Evolutionary conservation across 169 alveolate species (phyloP).

Genomic region (Cryptosporidium ryanae): DNA sequence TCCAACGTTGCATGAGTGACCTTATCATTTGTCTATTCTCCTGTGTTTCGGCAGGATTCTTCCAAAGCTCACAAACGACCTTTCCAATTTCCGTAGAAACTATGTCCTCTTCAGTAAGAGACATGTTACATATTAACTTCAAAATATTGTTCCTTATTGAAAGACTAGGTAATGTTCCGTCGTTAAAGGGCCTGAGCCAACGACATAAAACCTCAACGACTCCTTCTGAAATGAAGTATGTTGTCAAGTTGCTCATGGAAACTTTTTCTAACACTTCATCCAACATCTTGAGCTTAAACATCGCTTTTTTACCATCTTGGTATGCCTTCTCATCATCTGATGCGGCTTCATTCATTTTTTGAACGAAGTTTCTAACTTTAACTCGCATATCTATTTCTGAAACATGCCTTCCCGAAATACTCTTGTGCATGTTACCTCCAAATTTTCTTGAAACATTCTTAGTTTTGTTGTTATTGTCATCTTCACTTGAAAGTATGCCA

Average conservation of each 20-base stretch:
- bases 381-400: conserved; percentile 39
- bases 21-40: conserved; percentile 84
- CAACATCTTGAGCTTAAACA: conserved; percentile 84
- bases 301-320: conserved; percentile 83
- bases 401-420: background rate
- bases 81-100: conserved; percentile 86
- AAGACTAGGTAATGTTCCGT: conserved; percentile 86
- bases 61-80: conserved; percentile 83
- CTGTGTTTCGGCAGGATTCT: conserved; percentile 84
- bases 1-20: conserved; percentile 85
- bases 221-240: conserved; percentile 85
- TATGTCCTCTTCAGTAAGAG: conserved; percentile 83
- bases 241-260: conserved; percentile 85
- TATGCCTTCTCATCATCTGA: conserved; percentile 35
- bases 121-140: conserved; percentile 81
- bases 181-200: conserved; percentile 84
- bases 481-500: conserved; percentile 39
- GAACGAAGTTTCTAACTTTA: conserved; percentile 43
- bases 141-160: conserved; percentile 83
- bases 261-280: conserved; percentile 81
- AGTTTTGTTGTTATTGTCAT: background rate
- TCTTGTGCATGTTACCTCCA: background rate
- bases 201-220: conserved; percentile 84
- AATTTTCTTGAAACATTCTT: background rate
- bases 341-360: conserved; percentile 63